Evolutionary conservation across 2,329 filamentous ascomycete genomes (phyloP).

Genomic region (Beauveria medogensis): DNA sequence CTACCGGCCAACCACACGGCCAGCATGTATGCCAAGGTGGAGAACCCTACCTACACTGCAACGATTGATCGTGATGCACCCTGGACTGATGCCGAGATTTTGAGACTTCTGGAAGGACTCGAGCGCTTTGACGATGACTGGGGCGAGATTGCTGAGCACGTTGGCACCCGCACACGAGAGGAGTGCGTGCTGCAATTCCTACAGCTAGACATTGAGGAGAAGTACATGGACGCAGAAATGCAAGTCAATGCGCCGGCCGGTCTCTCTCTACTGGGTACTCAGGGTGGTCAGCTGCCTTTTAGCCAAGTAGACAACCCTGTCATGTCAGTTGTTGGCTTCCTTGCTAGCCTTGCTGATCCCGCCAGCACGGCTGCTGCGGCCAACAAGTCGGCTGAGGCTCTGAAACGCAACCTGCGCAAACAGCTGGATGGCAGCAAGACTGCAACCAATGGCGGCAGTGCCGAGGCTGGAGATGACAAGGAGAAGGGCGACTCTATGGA

Average conservation of each 20-base stretch:
- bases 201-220: slow-evolving; percentile 94
- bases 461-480: slow-evolving; percentile 35
- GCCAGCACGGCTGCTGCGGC: slow-evolving; percentile 85
- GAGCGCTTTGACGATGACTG: slow-evolving; percentile 95
- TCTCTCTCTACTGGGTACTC: slow-evolving; percentile 59
- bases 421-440: slow-evolving; percentile 56
- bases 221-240: slow-evolving; percentile 76
- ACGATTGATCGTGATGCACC: slow-evolving; percentile 76
- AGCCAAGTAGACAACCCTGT: slow-evolving; percentile 92
- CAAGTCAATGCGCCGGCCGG: slow-evolving; percentile 45
- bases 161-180: slow-evolving; percentile 83
- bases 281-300: slow-evolving; percentile 78
- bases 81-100: slow-evolving; percentile 83
- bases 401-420: slow-evolving; percentile 70
- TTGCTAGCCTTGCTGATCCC: slow-evolving; percentile 85
- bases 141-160: slow-evolving; percentile 86
- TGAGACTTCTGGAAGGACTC: slow-evolving; percentile 83
- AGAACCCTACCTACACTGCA: slow-evolving; percentile 75
- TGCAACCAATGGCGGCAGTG: slow-evolving; percentile 40
- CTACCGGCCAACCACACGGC: slow-evolving; percentile 72
- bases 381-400: slow-evolving; percentile 76
- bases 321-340: slow-evolving; percentile 90
- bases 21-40: slow-evolving; percentile 78
- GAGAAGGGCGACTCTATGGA: slow-evolving; percentile 57
- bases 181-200: slow-evolving; percentile 97